phyloP scores from a whole-genome alignment of 139 green algal species.

The Closterium sp. region DNA sequence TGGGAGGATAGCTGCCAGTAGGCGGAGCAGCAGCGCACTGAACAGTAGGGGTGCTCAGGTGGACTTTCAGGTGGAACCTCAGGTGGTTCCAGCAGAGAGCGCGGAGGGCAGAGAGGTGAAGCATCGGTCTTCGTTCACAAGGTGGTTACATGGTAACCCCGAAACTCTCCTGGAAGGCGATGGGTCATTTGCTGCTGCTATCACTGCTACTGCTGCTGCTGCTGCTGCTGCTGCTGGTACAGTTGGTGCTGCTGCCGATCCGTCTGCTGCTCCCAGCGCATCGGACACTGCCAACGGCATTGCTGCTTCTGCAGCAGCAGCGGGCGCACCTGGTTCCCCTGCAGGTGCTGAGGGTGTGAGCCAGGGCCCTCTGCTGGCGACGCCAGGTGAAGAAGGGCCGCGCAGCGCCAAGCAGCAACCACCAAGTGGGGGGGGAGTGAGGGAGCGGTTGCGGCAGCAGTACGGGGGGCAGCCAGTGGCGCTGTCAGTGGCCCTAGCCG shows the following conservation, averaged over 20 bases:
- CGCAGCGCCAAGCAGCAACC: too few species aligned
- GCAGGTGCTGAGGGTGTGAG: not conserved
- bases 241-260: not conserved
- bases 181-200: not conserved
- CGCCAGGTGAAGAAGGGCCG: too few species aligned
- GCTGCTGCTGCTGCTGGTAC: too few species aligned
- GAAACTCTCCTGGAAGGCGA: not conserved
- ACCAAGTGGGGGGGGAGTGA: not conserved
- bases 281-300: too few species aligned
- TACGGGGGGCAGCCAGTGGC: not conserved
- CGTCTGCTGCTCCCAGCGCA: not conserved
- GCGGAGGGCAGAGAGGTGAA: not conserved
- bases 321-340: too few species aligned
- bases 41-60: conserved; percentile 19
- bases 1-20: not conserved
- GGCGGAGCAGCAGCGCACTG: not conserved
- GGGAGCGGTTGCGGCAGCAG: not conserved
- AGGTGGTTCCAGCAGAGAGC: conserved; percentile 24
- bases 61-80: conserved; percentile 30
- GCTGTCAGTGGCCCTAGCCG: not conserved
- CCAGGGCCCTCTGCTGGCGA: too few species aligned
- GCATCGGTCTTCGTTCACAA: not conserved
- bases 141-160: not conserved
- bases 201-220: not conserved
- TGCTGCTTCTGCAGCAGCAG: not conserved